These are phyloP conservation scores for Papiliotrema fonsecae DNA, from an alignment of 1,284 basidiomycete genomes.

Conservation along the genomic window DNA sequence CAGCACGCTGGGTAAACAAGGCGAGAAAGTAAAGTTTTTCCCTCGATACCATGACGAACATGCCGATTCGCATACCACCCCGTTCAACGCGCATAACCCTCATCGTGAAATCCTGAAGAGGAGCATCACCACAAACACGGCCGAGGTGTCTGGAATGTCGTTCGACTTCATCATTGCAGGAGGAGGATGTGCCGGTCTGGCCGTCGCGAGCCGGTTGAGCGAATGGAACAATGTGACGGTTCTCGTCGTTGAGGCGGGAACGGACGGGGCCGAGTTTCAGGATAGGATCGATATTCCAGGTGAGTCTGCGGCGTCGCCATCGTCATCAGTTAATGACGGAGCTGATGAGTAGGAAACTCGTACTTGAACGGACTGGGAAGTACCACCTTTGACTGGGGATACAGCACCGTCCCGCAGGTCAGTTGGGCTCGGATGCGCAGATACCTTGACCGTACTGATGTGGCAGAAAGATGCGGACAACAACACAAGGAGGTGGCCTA, in stretches of 20 bases:
- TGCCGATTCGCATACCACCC: neutral
- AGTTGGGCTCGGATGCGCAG: neutral
- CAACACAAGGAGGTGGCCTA: conserved; percentile 52
- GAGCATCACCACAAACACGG: conserved; percentile 29
- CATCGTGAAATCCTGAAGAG: conserved; percentile 24
- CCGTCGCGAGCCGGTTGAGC: conserved; percentile 64
- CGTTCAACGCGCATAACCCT: conserved; percentile 30
- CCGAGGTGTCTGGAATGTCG: conserved; percentile 21
- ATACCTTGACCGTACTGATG: neutral
- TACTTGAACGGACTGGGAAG: conserved; percentile 45
- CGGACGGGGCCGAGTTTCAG: conserved; percentile 54
- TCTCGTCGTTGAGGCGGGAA: conserved; percentile 67
- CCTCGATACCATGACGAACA: neutral
- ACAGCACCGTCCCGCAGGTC: conserved; percentile 55
- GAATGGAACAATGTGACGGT: conserved; percentile 65
- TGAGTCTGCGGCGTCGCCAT: conserved; percentile 24
- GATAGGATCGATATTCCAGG: conserved; percentile 50
- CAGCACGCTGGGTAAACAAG: too few species aligned
- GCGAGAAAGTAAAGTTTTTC: neutral
- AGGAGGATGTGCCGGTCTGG: conserved; percentile 69
- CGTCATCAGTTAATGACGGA: neutral
- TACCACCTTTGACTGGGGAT: conserved; percentile 61
- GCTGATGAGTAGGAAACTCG: conserved; percentile 25
- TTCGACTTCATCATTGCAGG: conserved; percentile 49
- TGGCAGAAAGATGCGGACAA: conserved; percentile 20